Base-by-base conservation (phyloP, 2,329 filamentous ascomycete species). In the Knufia fluminis region DNA sequence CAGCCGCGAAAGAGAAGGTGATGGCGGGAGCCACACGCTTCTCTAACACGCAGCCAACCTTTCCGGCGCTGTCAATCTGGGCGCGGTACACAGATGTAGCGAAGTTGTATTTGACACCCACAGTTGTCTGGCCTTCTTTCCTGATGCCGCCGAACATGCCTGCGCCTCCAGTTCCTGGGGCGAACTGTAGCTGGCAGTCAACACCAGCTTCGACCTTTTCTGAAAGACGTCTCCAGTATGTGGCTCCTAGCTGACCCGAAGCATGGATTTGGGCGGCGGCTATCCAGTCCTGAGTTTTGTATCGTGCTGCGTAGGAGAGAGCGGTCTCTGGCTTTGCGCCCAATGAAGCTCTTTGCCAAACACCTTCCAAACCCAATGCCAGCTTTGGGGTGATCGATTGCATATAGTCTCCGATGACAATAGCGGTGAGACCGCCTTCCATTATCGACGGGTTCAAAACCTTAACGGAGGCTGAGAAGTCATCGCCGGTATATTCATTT, bases 61-160 rank as follows among this genome's bases (percentile, higher is more conserved):
- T 95, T 67, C 92, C 92, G 66, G 87, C 83, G 63, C 89, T 94
- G 72, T 98, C 92, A 61, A 97, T 79, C 73, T 98, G 92, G 39
- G 91, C 92, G 58, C 91, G 83, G 82, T 96, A 95, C 45, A 88
- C 92, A 49, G 87, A 92, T 72, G 89, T 86, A 64, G 87, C 81
- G 80, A 98, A 98, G 68, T 96, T 91, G 72, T 98, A 98, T 73
- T 98, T 98, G 66, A 89, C 87, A 62, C 91, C 92, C 61, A 97
- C 78, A 48, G 90, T 88, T 48, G 94, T 90, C 54, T 87, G 78
- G 49, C 92, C 92, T 68, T 98, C 90, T 69, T 89, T 91, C 67
- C 83, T 79, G 48, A 83, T 67, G 41, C 81, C 81, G 52, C 87
- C 87, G 81, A 92, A 89, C 69, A 86, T 72, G 55, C 80, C 78